A percentile compares a stretch with the other conserved stretches of the same genome.
Conservation (phyloP, 1,284 basidiomycete species). For the Cutaneotrichosporon sp. region DNA sequence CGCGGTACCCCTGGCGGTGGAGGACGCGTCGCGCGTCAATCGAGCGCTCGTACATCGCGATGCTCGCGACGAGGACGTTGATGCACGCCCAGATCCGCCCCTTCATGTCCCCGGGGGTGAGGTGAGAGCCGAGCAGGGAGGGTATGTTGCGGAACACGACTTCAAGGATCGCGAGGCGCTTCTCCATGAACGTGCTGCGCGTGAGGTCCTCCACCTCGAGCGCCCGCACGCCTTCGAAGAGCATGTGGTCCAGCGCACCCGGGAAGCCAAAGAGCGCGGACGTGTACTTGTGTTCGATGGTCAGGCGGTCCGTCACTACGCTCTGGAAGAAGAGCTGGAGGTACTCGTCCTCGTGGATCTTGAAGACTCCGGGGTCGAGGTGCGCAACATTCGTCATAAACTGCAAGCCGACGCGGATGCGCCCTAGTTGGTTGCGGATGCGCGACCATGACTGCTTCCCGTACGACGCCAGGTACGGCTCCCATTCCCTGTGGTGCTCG, state of each 20-base stretch:
- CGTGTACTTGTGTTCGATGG: conserved; percentile 65
- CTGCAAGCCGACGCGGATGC: conserved; percentile 67
- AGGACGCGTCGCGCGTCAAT: conserved; percentile 33
- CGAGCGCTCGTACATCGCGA: conserved; percentile 15
- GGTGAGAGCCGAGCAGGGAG: conserved; percentile 25
- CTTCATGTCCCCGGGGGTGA: conserved; percentile 34
- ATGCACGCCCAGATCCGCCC: conserved; percentile 46
- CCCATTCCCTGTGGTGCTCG: conserved; percentile 71
- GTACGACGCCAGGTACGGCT: conserved; percentile 60
- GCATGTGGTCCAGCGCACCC: conserved; percentile 31
- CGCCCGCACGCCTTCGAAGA: conserved; percentile 30
- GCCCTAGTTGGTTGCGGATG: conserved; percentile 58
- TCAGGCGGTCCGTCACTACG: conserved; percentile 59
- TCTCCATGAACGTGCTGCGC: conserved; percentile 32
- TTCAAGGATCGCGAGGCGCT: conserved; percentile 26
- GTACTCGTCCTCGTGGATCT: conserved; percentile 58
- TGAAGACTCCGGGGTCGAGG: conserved; percentile 66
- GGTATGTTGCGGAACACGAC: conserved; percentile 32
- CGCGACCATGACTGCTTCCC: conserved; percentile 65
- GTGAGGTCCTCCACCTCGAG: conserved; percentile 20
- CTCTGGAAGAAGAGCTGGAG: conserved; percentile 63
- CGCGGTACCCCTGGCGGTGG: conserved; percentile 37
- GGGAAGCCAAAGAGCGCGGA: conserved; percentile 48
- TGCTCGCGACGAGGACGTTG: conserved; percentile 27
- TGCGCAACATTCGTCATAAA: conserved; percentile 68